Base-by-base conservation (phyloP, 192 early-diverging fungal species). In the Kickxella alabastrina region DNA sequence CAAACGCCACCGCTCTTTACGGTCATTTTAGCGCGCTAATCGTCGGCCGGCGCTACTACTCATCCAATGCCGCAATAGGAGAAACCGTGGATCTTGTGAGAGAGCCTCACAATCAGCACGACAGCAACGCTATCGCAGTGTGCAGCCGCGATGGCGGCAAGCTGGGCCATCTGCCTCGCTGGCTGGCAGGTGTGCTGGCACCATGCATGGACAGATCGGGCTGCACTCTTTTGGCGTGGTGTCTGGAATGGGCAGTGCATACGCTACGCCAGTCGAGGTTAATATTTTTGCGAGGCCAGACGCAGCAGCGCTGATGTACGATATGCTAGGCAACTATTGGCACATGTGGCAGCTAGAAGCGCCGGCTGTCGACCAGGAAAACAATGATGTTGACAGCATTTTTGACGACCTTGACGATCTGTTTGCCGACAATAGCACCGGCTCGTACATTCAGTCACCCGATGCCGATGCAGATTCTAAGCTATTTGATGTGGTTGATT, bases 131-230 rank as follows among this genome's bases (percentile, higher is more conserved):
- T 25, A 59, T 71, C 39, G 68, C 50, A 4, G 61, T 37, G 15
- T 43, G 39, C 15, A 39, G 31, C 31, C 18, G 4, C 4, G 22
- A 14, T n/a, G 39, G 43, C 34, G 13, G 28, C 3, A 55, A 47
- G 36, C 48, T 71, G 5, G 68, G 68, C 1, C 55, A 71, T 25
- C 28, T 71, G 21, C 52, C 68, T 22, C 55, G 68, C 31, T 71
- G 68, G 68, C 57, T 71, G 6, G 68, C 68, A 17, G 31, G 27
- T 4, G 52, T 57, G 31, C 57, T 71, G 13, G 68, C 68, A n/a
- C 68, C 62, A 2, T 71, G 68, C 15, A 53, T 57, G 31, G 68
- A 60, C 18, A 55, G 22, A 14, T 17, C 44, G 1, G 47, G 49
- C 7, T 71, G 68, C 37, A 35, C 24, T 24, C 42, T 65, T 9